Evolutionary conservation across 495 filamentous ascomycete genomes (phyloP), one percentile per base, ranked within the genome.

Genomic region (Aspergillus sclerotiicarbonarius): DNA sequence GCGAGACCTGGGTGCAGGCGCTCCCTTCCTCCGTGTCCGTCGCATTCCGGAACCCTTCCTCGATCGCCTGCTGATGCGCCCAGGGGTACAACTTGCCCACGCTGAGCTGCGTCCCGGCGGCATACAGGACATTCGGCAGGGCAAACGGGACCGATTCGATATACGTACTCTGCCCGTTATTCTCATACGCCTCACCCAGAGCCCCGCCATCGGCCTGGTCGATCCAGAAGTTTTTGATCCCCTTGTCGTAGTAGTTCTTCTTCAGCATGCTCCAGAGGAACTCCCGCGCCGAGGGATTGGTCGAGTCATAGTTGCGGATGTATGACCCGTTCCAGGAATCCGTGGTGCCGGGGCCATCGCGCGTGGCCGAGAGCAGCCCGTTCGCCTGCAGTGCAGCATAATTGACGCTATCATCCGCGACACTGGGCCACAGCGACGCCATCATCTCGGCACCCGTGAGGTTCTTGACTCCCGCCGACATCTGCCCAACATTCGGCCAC

Each of bases 191-290:
- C 41, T 71, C 68, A 29, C 68, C 68, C 6, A 71, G 66, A 1
- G 68, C 44, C 0, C 67, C 69, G 20, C 67, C 67, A 31, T 72
- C 67, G 6, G 67, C 70, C 53, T 72, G 65, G 43, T 72, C 70
- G 49, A 72, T 67, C 70, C 70, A 72, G 57, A 84, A 85, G 13
- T 76, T 60, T 47, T 73, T 71, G 61, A 85, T 81, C 9, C 81
- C 82, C 31, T 74, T 76, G 53, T 74, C 67, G 63, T 79, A 78
- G 66, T 85, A 84, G 66, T 84, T 77, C 54, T 78, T 61, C 57
- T 78, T 76, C 0, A 67, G 76, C 54, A 71, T 77, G n/a, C 68
- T 58, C 81, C 82, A 85, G 12, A 84, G 58, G 47, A 75, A 84
- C 6, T 68, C 44, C 1, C 81, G 69, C 0, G 81, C 73, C n/a